Conservation (phyloP, 78 protist species). For the Tieghemostelium lacteum region DNA sequence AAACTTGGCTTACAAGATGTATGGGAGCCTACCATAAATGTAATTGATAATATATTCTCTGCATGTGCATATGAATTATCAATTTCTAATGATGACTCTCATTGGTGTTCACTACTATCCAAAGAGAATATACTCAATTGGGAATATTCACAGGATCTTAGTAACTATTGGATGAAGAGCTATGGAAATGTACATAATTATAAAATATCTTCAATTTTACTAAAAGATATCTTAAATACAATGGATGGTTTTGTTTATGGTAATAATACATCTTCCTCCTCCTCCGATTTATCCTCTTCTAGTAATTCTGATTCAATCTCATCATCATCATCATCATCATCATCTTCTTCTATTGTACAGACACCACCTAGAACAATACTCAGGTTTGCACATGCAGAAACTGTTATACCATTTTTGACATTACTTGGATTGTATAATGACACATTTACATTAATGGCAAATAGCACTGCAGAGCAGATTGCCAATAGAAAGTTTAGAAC, state of each 20-base stretch:
- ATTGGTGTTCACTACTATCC: slow-evolving; percentile 34
- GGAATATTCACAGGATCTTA: slow-evolving; percentile 48
- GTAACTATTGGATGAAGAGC: slow-evolving; percentile 45
- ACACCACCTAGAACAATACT: background rate
- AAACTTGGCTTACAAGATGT: slow-evolving; percentile 31
- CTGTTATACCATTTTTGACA: slow-evolving; percentile 40
- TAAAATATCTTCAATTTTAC: background rate
- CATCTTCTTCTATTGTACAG: background rate
- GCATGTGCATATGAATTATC: slow-evolving; percentile 53
- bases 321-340: background rate
- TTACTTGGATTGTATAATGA: slow-evolving; percentile 57
- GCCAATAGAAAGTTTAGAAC: slow-evolving; percentile 33
- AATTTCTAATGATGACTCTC: slow-evolving; percentile 7
- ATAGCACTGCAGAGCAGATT: slow-evolving; percentile 34
- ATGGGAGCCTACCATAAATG: background rate
- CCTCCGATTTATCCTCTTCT: background rate
- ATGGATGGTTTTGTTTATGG: slow-evolving; percentile 5
- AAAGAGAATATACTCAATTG: slow-evolving; percentile 9
- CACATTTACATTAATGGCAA: background rate
- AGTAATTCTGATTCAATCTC: background rate
- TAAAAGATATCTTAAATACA: slow-evolving; percentile 5
- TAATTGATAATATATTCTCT: background rate
- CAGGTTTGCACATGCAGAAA: slow-evolving; percentile 74
- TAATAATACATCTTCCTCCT: background rate
- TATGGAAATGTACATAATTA: slow-evolving; percentile 46